phyloP scores from a whole-genome alignment of 2,329 filamentous ascomycete genomes.

The Colletotrichum sp. region DNA sequence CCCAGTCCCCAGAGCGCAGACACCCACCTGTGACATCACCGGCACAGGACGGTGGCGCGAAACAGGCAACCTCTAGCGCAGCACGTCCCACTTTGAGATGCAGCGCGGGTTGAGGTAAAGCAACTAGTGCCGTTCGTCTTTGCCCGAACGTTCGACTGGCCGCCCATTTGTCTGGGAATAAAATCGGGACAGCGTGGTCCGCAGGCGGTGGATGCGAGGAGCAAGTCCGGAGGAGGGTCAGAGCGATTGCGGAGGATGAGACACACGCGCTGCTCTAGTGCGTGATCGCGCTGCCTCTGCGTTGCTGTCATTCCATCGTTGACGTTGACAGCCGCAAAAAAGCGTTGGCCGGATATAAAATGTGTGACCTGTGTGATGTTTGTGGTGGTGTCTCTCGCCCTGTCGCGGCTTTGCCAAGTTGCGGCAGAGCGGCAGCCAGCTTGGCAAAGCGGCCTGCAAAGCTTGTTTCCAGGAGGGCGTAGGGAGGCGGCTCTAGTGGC shows the following conservation, averaged over 20 bases:
- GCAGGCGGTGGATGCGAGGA: neutral
- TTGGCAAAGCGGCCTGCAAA: slow-evolving; percentile 10
- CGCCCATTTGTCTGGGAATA: neutral
- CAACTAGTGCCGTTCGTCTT: neutral
- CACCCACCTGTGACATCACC: slow-evolving; percentile 18
- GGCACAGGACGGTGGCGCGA: neutral
- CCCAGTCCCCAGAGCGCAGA: neutral
- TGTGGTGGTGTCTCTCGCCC: neutral
- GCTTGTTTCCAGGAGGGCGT: slow-evolving; percentile 6
- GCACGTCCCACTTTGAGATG: slow-evolving; percentile 15
- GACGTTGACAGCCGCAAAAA: neutral
- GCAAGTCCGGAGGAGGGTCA: slow-evolving; percentile 8
- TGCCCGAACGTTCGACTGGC: neutral
- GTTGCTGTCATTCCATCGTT: neutral
- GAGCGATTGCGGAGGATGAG: neutral
- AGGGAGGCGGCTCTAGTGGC: neutral
- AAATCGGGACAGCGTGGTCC: neutral
- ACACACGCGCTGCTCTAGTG: neutral
- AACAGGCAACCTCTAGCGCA: slow-evolving; percentile 16
- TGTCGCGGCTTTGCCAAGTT: slow-evolving; percentile 6
- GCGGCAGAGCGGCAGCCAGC: slow-evolving; percentile 11
- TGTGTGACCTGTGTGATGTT: neutral
- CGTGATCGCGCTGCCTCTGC: neutral
- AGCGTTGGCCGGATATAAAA: neutral
- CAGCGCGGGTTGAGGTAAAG: neutral